A percentile compares a stretch with the other conserved stretches of the same genome.
Evolutionary conservation across 345 rosid species (phyloP).

Genomic region (Linum lewisii): DNA sequence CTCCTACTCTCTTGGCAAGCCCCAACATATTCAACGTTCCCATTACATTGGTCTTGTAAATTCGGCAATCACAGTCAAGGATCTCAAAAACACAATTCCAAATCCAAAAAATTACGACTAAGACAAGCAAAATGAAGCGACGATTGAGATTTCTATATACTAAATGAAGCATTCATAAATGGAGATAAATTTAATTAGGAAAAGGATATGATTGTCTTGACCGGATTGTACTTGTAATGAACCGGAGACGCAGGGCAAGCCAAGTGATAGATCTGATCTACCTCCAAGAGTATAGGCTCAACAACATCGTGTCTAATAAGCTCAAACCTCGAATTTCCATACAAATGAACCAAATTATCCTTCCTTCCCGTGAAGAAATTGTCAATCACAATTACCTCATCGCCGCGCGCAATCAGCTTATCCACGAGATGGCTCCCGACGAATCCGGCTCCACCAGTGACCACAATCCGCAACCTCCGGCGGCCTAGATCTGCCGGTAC

Average conservation of each 20-base stretch:
- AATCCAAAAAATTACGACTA: background rate
- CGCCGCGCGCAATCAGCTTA: constrained; percentile 77
- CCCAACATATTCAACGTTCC: constrained; percentile 98
- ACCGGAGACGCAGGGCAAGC: constrained; percentile 99
- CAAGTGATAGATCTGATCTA: constrained; percentile 96
- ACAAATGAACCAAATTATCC: constrained; percentile 74
- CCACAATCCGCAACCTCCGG: constrained; percentile 68
- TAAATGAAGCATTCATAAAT: background rate
- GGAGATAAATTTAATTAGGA: background rate
- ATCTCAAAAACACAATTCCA: constrained; percentile 19
- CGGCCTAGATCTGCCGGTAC: constrained; percentile 64
- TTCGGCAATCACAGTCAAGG: constrained; percentile 36
- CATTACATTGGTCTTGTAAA: constrained; percentile 97
- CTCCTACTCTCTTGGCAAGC: constrained; percentile 96
- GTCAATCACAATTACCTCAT: constrained; percentile 90
- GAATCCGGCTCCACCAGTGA: constrained; percentile 95
- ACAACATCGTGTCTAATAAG: constrained; percentile 94
- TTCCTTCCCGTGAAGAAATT: constrained; percentile 96
- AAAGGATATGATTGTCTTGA: constrained; percentile 97
- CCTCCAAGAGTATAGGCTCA: constrained; percentile 90
- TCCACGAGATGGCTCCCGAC: constrained; percentile 99
- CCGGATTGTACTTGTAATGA: constrained; percentile 90
- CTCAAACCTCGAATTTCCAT: constrained; percentile 83
- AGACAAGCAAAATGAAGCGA: constrained; percentile 1
- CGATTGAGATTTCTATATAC: too few relatives aligned